Base-by-base conservation (phyloP, 768 basidiomycete genomes). In the Mycena albidolilacea region DNA sequence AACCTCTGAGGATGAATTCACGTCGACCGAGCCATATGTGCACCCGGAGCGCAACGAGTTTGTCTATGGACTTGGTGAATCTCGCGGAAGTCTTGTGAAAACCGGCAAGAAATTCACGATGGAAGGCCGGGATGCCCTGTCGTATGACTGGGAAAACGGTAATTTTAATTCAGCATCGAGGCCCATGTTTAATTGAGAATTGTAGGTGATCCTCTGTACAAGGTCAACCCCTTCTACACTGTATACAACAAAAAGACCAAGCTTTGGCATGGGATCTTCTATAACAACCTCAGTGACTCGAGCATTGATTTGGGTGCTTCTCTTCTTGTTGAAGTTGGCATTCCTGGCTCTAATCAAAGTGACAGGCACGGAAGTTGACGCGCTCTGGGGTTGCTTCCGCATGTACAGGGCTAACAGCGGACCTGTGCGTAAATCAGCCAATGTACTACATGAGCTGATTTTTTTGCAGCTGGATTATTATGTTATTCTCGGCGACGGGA, bases 201-300 rank as follows among this genome's bases (percentile, higher is more conserved):
- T 17, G 1, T 12, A 68, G 67, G 73, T 30, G 71, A 72, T 48
- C 71, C 75, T 5, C 64, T 76, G 14, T 76, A 76, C 66, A 76
- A 76, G 43, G 37, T 76, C 60, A 72, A 73, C 66, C 75, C 75
- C 21, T 76, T 76, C 62, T 76, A 72, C 52, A 76, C 75, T 2
- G 75, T 76, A 5, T 76, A 76, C 57, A 76, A 76, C 69, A 76
- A 76, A 39, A 68, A 76, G 62, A 73, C 75, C 46, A 76, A 67
- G 17, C 23, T 76, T 4, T 76, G 75, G 75, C 63, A 76, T 19
- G 75, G 75, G 2, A 76, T 76, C 17, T 76, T 73, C 58, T 76
- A 76, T 43, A 76, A 76, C 65, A 76, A 73, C 37, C 68, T 76
- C 64, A 76, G 71, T 55, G 71, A 72, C 57, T 76, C 75, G 9